Evolutionary conservation across 768 basidiomycete genomes (phyloP), one percentile per base, ranked within the genome.

Genomic region (Trichaptum fuscoviolaceum): DNA sequence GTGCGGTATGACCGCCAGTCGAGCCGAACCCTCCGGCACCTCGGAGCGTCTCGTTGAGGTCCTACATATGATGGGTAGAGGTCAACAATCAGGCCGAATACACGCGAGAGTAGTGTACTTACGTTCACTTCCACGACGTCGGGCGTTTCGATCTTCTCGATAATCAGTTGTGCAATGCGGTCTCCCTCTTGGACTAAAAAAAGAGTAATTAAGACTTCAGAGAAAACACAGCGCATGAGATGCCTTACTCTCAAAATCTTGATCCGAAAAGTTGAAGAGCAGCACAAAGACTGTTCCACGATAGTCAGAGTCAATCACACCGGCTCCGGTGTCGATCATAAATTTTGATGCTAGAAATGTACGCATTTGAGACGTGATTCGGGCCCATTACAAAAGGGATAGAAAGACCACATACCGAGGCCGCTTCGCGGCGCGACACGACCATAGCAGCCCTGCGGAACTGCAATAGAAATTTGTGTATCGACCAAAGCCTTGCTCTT

Each of bases 311-410:
- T 99, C 97, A 63, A 99, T 86, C 7, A 99, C 97, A 24, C 96
- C 97, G 12, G 97, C 97, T 1, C 97, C 97, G 0, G 96, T 99
- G 74, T 96, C 93, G 67, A 99, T 98, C 88, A 94, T 95, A 76
- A 93, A 95, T 75, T 99, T 99, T 18, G 92, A 92, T 23, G 97
- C 97, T 97, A 69, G 20, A 25, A 68, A 36, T 58, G 59, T 23
- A 57, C 30, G 18, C 27, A 64, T 42, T 35, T 24, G 65, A 4
- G 23, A 64, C 58, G 34, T 25, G n/a, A 61, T 35, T 62, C 35
- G 17, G 61, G n/a, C 23, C 15, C 20, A 57, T 63, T 25, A 24
- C 24, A 30, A 30, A 36, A 17, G 30, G n/a, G n/a, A n/a, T n/a
- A n/a, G n/a, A n/a, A n/a, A 30, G 64, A 57, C 57, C 7, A 77